Base-by-base conservation (phyloP, 177 flowering plant species). In the Vitis hybrid region DNA sequence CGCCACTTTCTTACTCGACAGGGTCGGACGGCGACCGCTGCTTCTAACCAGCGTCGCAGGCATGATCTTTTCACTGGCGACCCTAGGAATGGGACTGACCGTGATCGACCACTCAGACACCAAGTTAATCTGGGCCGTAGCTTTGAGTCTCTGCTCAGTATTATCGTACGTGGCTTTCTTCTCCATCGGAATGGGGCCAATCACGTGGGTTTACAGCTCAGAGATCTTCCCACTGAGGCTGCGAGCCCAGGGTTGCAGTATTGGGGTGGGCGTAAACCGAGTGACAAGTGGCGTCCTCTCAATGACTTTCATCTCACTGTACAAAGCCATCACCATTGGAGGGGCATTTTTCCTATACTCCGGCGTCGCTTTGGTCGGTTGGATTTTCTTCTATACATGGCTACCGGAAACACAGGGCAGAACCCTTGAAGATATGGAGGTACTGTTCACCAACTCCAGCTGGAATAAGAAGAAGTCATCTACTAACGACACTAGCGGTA, bases 181-280 rank as follows among this genome's bases (percentile, higher is more conserved):
- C 72, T 86, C 94, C 1, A 84, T 89, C 1, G 94, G 97, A 22
- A 10, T 89, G 74, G 94, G 91, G 1, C 97, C 94, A 4, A 84
- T 91, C 53, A 70, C 91, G 2, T 86, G 90, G 92, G 94, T 91
- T 9, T 89, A 89, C 64, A 80, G 86, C 59, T 83, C 91, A 1
- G 97, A 91, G 82, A 80, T 91, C 13, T 88, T 88, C 34, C 94
- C 94, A 16, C 51, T 84, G 71, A 79, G 80, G 74, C 76, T 91
- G 2, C 81, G 97, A 1, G 91, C 94, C 0, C 94, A 88, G 51
- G 97, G 92, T 0, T 50, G 74, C 56, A 77, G 87, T 56, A 63
- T 91, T n/a, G 94, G 85, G 3, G 85, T 85, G 1, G 84, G 79
- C 16, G 82, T 83, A 57, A 89, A 91, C 22, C 57, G 92, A 50